Percentiles rank a stretch among this genome's conserved stretches.
These are phyloP conservation scores for Lachnum nothofagi DNA, from an alignment of 2,329 filamentous ascomycete genomes.

Conservation along the genomic window DNA sequence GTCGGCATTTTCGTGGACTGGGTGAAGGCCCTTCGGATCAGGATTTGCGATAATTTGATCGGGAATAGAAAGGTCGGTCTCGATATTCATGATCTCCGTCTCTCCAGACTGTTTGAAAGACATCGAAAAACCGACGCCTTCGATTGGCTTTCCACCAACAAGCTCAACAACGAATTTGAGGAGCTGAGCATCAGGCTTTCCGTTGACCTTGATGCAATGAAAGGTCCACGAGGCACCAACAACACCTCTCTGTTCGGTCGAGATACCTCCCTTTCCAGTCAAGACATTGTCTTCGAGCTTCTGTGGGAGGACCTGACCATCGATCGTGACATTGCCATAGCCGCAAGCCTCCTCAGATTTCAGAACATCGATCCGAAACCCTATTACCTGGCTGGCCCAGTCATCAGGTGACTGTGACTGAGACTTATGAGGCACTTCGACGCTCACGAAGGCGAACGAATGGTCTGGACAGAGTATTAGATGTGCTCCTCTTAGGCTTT, in stretches of 20 bases:
- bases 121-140: slow-evolving; percentile 39
- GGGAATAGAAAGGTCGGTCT: slow-evolving; percentile 37
- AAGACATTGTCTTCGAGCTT: slow-evolving; percentile 28
- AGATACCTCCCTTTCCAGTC: slow-evolving; percentile 40
- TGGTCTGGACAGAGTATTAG: slow-evolving; percentile 12
- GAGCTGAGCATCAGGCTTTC: slow-evolving; percentile 39
- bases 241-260: slow-evolving; percentile 35
- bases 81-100: slow-evolving; percentile 41
- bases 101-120: slow-evolving; percentile 42
- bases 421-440: slow-evolving; percentile 17
- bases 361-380: slow-evolving; percentile 41
- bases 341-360: slow-evolving; percentile 44
- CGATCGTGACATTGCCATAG: slow-evolving; percentile 43
- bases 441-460: slow-evolving; percentile 16
- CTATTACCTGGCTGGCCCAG: slow-evolving; percentile 10
- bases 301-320: slow-evolving; percentile 40
- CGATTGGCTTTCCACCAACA: slow-evolving; percentile 39
- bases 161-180: slow-evolving; percentile 41
- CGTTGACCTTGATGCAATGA: slow-evolving; percentile 40
- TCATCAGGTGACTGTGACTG: slow-evolving; percentile 25
- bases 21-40: slow-evolving; percentile 17
- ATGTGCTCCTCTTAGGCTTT: neutral
- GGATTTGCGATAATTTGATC: slow-evolving; percentile 21
- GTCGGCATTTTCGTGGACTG: slow-evolving; percentile 14
- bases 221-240: slow-evolving; percentile 45